Evolutionary conservation across 257 asterid species (phyloP).

Genomic region (Solanum pennellii): DNA sequence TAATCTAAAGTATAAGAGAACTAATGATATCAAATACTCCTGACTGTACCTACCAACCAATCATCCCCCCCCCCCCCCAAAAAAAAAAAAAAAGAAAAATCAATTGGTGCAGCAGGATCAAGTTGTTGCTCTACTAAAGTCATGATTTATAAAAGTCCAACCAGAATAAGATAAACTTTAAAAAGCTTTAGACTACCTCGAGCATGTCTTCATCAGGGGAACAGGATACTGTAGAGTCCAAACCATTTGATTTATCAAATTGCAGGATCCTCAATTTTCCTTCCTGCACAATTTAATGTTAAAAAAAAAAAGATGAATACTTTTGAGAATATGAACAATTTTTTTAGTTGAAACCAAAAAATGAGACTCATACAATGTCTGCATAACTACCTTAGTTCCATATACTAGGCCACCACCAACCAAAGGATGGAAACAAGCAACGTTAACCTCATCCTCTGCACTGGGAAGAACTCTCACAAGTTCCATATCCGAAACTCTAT

Average conservation of each 20-base stretch:
- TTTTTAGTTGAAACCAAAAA: background rate
- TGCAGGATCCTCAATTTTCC: conserved; percentile 92
- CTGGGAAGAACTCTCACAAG: conserved; percentile 94
- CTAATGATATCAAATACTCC: background rate
- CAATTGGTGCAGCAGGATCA: background rate
- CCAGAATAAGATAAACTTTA: background rate
- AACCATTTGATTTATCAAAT: conserved; percentile 45
- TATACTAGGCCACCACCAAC: conserved; percentile 96
- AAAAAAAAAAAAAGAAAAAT: background rate
- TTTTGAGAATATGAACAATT: background rate
- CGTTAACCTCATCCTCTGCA: conserved; percentile 98
- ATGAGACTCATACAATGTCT: background rate
- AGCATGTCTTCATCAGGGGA: conserved; percentile 53
- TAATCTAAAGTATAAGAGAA: background rate
- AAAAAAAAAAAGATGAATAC: background rate
- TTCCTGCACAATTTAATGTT: conserved; percentile 43
- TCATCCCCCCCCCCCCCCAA: background rate
- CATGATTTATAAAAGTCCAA: background rate
- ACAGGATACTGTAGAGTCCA: conserved; percentile 23
- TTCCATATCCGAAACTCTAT: conserved; percentile 92
- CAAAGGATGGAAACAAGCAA: conserved; percentile 93
- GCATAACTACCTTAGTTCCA: conserved; percentile 76
- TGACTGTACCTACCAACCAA: background rate
- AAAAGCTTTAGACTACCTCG: conserved; percentile 41
- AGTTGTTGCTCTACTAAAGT: background rate